Evolutionary conservation across 2,329 filamentous ascomycete genomes (phyloP).

Genomic region (Pseudopyrenochaeta lycopersici): DNA sequence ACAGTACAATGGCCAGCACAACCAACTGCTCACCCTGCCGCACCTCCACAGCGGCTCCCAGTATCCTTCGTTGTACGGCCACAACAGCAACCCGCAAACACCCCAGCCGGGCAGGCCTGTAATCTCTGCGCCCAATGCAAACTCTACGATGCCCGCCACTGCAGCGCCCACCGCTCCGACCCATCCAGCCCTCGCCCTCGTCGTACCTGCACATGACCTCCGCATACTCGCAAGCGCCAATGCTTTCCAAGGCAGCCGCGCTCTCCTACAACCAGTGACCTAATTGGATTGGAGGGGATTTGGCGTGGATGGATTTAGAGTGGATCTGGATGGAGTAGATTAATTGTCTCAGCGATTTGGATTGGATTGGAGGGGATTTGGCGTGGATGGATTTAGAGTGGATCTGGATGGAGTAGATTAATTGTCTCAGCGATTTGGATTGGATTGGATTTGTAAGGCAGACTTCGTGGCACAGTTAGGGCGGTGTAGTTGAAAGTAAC

Average conservation of each 20-base stretch:
- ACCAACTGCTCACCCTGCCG: constrained; percentile 46
- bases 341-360: too few species aligned
- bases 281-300: too few species aligned
- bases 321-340: too few species aligned
- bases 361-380: too few species aligned
- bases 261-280: constrained; percentile 45
- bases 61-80: constrained; percentile 45
- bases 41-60: constrained; percentile 44
- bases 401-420: too few species aligned
- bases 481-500: too few species aligned
- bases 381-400: too few species aligned
- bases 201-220: constrained; percentile 44
- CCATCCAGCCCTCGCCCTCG: constrained; percentile 49
- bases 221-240: constrained; percentile 46
- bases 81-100: constrained; percentile 50
- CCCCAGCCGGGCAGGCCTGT: constrained; percentile 49
- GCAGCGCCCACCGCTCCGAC: constrained; percentile 48
- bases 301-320: too few species aligned
- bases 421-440: too few species aligned
- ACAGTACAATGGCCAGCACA: constrained; percentile 40
- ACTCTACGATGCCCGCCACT: constrained; percentile 45
- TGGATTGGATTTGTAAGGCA: too few species aligned
- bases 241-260: constrained; percentile 43
- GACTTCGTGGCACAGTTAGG: too few species aligned
- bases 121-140: constrained; percentile 40